These are phyloP conservation scores for Globisporangium splendens DNA, from an alignment of 352 stramenopile species.

Conservation along the genomic window DNA sequence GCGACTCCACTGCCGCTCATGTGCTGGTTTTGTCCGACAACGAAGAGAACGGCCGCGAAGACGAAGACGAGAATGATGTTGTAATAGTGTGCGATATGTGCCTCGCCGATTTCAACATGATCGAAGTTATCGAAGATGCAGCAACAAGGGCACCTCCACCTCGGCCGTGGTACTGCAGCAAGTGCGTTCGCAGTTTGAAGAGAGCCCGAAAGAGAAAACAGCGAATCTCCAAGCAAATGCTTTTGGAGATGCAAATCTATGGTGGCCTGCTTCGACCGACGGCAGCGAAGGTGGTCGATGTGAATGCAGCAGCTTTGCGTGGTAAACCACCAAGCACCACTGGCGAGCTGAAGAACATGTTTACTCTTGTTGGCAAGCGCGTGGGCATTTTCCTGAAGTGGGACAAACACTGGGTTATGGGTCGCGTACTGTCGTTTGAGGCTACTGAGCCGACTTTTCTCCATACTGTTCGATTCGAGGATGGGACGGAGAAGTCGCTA, in stretches of 20 bases:
- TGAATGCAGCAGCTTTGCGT: conserved; percentile 32
- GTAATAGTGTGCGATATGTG: conserved; percentile 78
- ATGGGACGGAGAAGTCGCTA: conserved; percentile 50
- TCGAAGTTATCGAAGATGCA: conserved; percentile 45
- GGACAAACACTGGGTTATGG: conserved; percentile 80
- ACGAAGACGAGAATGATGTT: conserved; percentile 36
- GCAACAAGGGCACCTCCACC: conserved; percentile 35
- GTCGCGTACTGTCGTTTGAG: conserved; percentile 62
- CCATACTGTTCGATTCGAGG: conserved; percentile 70
- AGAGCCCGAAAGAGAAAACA: conserved; percentile 75
- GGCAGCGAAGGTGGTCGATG: conserved; percentile 58
- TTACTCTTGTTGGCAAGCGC: conserved; percentile 60
- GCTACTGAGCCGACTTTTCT: conserved; percentile 36
- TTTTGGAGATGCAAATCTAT: conserved; percentile 81
- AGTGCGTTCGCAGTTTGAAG: conserved; percentile 65
- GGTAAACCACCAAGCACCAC: conserved; percentile 45
- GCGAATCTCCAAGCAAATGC: conserved; percentile 82
- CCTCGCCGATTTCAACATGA: conserved; percentile 69
- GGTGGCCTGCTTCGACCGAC: conserved; percentile 59
- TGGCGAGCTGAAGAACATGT: conserved; percentile 47
- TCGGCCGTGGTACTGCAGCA: conserved; percentile 70
- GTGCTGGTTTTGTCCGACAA: conserved; percentile 41
- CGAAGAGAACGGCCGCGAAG: conserved; percentile 31
- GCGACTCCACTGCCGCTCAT: conserved; percentile 19
- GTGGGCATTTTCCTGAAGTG: conserved; percentile 68